phyloP scores from a whole-genome alignment of 2,329 filamentous ascomycete genomes.

The Apiospora phragmitis region DNA sequence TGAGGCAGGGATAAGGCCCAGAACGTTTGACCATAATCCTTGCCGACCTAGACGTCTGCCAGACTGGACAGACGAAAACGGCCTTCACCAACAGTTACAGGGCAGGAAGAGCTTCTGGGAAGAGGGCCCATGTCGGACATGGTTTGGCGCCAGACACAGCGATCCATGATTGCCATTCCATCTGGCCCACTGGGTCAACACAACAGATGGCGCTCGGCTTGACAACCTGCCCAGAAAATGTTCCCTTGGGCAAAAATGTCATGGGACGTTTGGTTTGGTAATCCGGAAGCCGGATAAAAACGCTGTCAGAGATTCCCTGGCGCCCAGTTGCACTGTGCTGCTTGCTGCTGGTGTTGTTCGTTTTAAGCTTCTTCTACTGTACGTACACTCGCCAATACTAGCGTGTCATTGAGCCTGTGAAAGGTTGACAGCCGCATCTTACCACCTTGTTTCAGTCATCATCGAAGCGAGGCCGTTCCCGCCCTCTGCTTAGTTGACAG shows the following conservation, averaged over 20 bases:
- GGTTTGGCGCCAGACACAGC: conserved; percentile 10
- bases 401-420: background rate
- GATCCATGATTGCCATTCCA: conserved; percentile 10
- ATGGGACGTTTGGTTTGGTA: background rate
- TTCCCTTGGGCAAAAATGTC: background rate
- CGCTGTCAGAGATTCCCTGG: background rate
- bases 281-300: background rate
- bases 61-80: background rate
- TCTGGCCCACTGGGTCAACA: background rate
- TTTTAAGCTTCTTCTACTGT: conserved; percentile 6
- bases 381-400: background rate
- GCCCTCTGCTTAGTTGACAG: background rate
- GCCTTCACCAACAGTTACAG: background rate
- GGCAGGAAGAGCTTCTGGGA: background rate
- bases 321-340: background rate
- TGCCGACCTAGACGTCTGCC: background rate
- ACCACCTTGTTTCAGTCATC: conserved; percentile 6
- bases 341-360: background rate
- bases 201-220: background rate
- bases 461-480: background rate
- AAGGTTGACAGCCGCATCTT: conserved; percentile 5
- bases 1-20: background rate
- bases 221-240: background rate
- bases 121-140: background rate
- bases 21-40: background rate